phyloP scores from a whole-genome alignment of 805 yeast species.

The Tetrapisispora phaffii region DNA sequence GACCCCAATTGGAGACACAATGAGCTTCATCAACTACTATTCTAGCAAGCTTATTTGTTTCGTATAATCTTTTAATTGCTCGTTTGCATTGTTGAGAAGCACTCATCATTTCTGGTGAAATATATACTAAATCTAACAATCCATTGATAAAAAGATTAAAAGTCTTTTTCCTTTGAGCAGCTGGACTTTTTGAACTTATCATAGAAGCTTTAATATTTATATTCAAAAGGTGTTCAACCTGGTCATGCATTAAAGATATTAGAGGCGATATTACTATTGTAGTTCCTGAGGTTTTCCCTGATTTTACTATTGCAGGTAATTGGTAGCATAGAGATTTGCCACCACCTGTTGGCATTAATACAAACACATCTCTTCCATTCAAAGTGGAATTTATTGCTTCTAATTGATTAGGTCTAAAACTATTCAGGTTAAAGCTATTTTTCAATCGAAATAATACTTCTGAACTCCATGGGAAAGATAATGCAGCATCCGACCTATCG shows the following conservation, averaged over 20 bases:
- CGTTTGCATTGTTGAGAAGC: slow-evolving; percentile 60
- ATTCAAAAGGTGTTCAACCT: slow-evolving; percentile 67
- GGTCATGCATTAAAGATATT: slow-evolving; percentile 96
- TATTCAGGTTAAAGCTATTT: slow-evolving; percentile 49
- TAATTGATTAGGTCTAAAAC: slow-evolving; percentile 74
- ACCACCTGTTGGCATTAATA: slow-evolving; percentile 98
- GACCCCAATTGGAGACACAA: slow-evolving; percentile 99
- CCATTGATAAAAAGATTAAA: slow-evolving; percentile 59
- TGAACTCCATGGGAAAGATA: slow-evolving; percentile 45
- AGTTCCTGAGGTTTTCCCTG: slow-evolving; percentile 72
- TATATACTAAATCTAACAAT: slow-evolving; percentile 63
- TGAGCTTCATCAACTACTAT: slow-evolving; percentile 96
- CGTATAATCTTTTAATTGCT: slow-evolving; percentile 50
- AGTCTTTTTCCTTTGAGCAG: slow-evolving; percentile 54
- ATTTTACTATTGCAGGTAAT: slow-evolving; percentile 74
- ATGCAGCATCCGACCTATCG: neutral
- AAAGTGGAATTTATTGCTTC: slow-evolving; percentile 78
- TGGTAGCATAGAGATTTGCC: slow-evolving; percentile 96
- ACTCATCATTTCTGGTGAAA: slow-evolving; percentile 92
- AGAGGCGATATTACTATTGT: slow-evolving; percentile 92
- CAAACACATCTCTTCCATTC: slow-evolving; percentile 79
- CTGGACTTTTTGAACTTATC: slow-evolving; percentile 70
- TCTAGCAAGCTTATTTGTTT: slow-evolving; percentile 56
- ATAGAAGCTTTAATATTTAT: slow-evolving; percentile 74
- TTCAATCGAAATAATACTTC: slow-evolving; percentile 57